phyloP scores from a whole-genome alignment of 225 moss, liverwort and hornwort species.

The Sphagnum contortum region DNA sequence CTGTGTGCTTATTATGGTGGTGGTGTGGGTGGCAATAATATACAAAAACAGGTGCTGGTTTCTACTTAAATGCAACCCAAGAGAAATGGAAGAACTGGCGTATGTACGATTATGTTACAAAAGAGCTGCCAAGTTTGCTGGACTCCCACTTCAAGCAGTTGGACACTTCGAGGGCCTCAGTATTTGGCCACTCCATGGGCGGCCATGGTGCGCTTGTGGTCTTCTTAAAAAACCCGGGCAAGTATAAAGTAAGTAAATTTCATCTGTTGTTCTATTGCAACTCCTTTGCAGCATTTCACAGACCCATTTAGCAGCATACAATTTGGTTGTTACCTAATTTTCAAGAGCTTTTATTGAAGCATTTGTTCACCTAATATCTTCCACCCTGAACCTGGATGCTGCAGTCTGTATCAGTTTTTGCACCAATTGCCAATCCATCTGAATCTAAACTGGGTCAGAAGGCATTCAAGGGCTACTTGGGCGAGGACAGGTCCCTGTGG shows the following conservation, averaged over 20 bases:
- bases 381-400: neutral
- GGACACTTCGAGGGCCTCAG: slow-evolving; percentile 63
- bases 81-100: slow-evolving; percentile 98
- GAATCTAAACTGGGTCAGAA: slow-evolving; percentile 65
- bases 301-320: neutral
- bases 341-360: too few species aligned
- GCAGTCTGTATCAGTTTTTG: slow-evolving; percentile 96
- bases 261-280: neutral
- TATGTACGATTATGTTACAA: slow-evolving; percentile 89
- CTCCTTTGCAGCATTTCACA: neutral
- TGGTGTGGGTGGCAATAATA: neutral
- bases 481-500: slow-evolving; percentile 56
- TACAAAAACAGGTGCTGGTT: slow-evolving; percentile 70
- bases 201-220: slow-evolving; percentile 93
- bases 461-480: slow-evolving; percentile 80
- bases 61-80: slow-evolving; percentile 77
- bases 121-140: slow-evolving; percentile 67
- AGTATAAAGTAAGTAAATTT: slow-evolving; percentile 49
- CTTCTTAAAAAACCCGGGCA: slow-evolving; percentile 63
- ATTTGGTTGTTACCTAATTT: too few species aligned
- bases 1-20: neutral
- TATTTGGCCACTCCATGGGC: slow-evolving; percentile 95
- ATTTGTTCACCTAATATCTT: too few species aligned
- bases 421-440: slow-evolving; percentile 73
- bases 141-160: slow-evolving; percentile 55